Evolutionary conservation across 2,329 filamentous ascomycete genomes (phyloP), one percentile per base, ranked within the genome.

Genomic region (Calonectria henricotiae): DNA sequence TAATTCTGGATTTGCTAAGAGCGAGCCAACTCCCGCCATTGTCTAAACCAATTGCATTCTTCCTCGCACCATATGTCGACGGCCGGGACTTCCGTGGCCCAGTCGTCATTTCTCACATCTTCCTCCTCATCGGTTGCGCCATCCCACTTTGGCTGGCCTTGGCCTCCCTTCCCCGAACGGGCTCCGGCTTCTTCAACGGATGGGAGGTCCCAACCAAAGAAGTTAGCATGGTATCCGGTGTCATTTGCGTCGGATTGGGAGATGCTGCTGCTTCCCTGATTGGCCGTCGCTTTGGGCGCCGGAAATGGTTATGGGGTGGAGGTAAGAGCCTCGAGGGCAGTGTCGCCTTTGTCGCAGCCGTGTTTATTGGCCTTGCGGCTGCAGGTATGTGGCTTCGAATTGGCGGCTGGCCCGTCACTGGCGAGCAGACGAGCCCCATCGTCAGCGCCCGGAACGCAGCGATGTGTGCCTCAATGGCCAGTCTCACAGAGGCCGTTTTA

Each of bases 271-370:
- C 96, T 1, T 97, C 93, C 15, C 87, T 99, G 1, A 92, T 98
- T 63, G 96, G 96, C 0, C 89, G 96, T 39, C 90, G 96, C 20
- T 98, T 92, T 80, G 96, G 96, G 4, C 91, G 91, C 32, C 88
- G 90, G 39, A 98, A 98, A 85, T 99, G 96, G 96, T 88, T 95
- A 27, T 99, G 96, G 96, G 94, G 94, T 15, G 96, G 96, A 4
- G 96, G 95, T 15, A 99, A 99, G 87, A 98, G 94, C 73, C 86
- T 99, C 1, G 96, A 99, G 82, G 96, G 96, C 66, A 92, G 89
- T 74, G 75, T 92, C 7, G 96, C 96, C 0, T 98, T 99, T 82
- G 92, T 92, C 1, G 82, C 85, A 5, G 95, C 94, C 3, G 96
- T 98, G 5, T 93, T 92, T 62, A 73, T 88, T 5, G 96, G 96